A percentile compares a stretch with the other conserved stretches of the same genome.
Evolutionary conservation across 345 rosid genomes (phyloP).

Genomic region (Salix udensis): DNA sequence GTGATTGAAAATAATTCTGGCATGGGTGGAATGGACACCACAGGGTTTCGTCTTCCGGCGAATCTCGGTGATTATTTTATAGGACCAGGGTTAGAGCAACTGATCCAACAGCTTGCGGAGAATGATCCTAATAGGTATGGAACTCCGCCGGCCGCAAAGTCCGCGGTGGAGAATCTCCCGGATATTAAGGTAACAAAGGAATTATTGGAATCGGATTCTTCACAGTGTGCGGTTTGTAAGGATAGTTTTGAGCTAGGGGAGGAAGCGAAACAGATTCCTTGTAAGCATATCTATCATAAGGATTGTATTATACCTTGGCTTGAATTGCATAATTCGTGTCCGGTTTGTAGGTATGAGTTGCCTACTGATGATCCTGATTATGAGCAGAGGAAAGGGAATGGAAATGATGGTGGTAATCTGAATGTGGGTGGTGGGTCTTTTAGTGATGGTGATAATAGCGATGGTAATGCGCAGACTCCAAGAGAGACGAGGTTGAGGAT

Average conservation of each 20-base stretch:
- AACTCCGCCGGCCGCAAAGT: constrained; percentile 59
- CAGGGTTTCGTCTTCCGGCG: neutral
- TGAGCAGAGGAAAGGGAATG: constrained; percentile 7
- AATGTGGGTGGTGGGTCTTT: neutral
- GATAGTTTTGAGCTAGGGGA: constrained; percentile 51
- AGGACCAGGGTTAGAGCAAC: constrained; percentile 58
- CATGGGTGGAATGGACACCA: neutral
- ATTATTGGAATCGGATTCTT: constrained; percentile 18
- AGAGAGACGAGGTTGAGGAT: neutral
- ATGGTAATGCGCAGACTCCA: neutral
- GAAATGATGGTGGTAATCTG: neutral
- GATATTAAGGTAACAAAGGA: constrained; percentile 32
- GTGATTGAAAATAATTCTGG: neutral
- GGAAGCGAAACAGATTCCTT: constrained; percentile 50
- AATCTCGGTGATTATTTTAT: constrained; percentile 61
- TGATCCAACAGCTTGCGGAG: constrained; percentile 64
- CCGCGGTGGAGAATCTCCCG: constrained; percentile 38
- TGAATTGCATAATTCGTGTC: constrained; percentile 31
- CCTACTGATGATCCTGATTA: constrained; percentile 14
- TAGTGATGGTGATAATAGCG: neutral
- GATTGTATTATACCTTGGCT: constrained; percentile 71
- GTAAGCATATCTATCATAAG: constrained; percentile 69
- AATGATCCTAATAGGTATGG: constrained; percentile 61
- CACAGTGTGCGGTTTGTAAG: constrained; percentile 60
- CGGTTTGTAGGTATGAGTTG: constrained; percentile 24